phyloP scores from a whole-genome alignment of 257 asterid genomes.

The Striga asiatica region DNA sequence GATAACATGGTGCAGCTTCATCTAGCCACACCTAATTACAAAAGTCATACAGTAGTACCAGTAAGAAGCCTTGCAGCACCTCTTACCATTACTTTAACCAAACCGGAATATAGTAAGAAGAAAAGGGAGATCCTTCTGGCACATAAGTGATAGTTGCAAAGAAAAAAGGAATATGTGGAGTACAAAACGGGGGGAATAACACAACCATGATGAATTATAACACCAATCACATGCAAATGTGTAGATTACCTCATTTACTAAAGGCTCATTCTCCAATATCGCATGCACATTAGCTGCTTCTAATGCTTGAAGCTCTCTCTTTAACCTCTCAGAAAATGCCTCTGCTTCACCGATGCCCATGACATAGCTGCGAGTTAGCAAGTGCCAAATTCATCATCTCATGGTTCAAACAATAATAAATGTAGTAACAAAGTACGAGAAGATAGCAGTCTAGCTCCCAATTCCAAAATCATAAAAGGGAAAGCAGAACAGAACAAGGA shows the following conservation, averaged over 20 bases:
- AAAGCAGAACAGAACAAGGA: conserved; percentile 7
- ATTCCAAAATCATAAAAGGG: neutral
- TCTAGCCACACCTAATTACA: neutral
- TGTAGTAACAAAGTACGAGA: neutral
- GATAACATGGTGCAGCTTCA: conserved; percentile 1
- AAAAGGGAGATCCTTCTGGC: neutral
- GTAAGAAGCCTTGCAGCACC: conserved; percentile 6
- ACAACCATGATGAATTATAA: conserved; percentile 8
- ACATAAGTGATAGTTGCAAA: neutral
- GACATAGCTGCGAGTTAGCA: conserved; percentile 57
- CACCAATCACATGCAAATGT: conserved; percentile 10
- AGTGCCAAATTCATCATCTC: conserved; percentile 11
- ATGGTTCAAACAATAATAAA: conserved; percentile 10
- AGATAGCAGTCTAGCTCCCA: neutral
- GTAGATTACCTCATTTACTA: conserved; percentile 62
- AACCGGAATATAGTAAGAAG: neutral
- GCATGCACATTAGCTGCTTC: conserved; percentile 99
- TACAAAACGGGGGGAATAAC: too few relatives aligned
- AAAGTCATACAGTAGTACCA: conserved; percentile 1
- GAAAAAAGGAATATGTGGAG: conserved; percentile 1
- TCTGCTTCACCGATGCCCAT: conserved; percentile 99
- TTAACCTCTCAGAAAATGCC: conserved; percentile 96
- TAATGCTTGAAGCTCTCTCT: conserved; percentile 95
- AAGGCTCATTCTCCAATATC: conserved; percentile 87
- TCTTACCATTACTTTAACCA: neutral